Evolutionary conservation across 176 grass and related monocot species (phyloP), one percentile per base, ranked within the genome.

Genomic region (Puya raimondii): DNA sequence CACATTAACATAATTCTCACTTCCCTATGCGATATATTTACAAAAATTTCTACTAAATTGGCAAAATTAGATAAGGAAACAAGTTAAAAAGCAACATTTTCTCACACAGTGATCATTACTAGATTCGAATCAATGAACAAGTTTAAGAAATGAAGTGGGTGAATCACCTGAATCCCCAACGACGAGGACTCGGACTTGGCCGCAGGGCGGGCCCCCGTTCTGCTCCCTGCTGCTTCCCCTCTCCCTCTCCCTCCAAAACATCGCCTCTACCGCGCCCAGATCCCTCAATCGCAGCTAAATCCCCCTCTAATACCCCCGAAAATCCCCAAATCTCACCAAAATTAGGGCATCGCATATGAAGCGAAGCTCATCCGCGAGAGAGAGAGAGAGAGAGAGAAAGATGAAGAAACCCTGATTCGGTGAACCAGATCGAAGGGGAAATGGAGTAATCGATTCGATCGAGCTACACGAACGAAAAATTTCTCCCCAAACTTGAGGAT

Each of bases 131-230:
- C 33, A 7, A 42, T 61, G 56, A 59, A 59, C 16, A 20, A 61
- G 16, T 7, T 18, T 20, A 57, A 57, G 14, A 57, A 57, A 16
- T 57, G 56, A 61, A 61, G 56, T 42, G 4, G 20, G n/a, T 12
- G 15, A 49, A 64, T 18, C 29, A 90, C 89, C 89, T 86, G 87
- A 90, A 86, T 99, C 94, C 16, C 94, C 94, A 33, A 93, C 85
- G 66, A 99, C 72, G 75, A 99, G 89, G 65, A 99, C 87, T 26
- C 94, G 86, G 48, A 90, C 82, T 72, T 99, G 94, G 53, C 89
- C 89, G 58, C 89, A 92, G 64, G 87, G 89, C 0, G 84, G 87
- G 0, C 84, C 75, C 65, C 80, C 87, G 79, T 69, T 88, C 71
- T 86, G 89, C 76, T 93, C 84, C 73, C 89, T 68, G 67, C 73